Percentiles rank a stretch among this genome's conserved stretches.
Conservation (phyloP, 192 early-diverging fungal genomes). For the Dissophora globulifera region DNA sequence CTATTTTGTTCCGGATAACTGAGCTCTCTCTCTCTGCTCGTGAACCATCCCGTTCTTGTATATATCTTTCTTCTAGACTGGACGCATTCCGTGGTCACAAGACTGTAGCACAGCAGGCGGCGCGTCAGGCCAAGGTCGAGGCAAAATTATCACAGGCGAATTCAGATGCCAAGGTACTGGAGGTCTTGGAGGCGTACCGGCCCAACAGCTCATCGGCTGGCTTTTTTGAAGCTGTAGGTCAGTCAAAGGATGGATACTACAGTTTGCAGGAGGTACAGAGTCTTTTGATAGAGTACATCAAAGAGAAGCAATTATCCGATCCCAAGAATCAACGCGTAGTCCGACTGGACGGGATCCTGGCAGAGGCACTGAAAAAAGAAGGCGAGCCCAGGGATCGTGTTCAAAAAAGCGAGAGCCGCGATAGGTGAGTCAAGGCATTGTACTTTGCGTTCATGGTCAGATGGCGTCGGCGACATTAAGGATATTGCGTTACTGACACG, state of each 20-base stretch:
- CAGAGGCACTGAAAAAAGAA: constrained; percentile 22
- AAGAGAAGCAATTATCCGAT: constrained; percentile 68
- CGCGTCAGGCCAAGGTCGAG: constrained; percentile 35
- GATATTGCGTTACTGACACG: background rate
- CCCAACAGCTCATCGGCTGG: constrained; percentile 57
- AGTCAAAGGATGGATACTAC: constrained; percentile 65
- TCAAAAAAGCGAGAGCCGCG: constrained; percentile 26
- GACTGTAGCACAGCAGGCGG: constrained; percentile 46
- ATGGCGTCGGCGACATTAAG: too few species aligned
- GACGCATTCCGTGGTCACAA: constrained; percentile 37
- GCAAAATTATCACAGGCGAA: constrained; percentile 7
- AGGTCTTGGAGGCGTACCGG: constrained; percentile 64
- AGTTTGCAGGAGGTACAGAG: constrained; percentile 66
- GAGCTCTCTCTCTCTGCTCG: too few species aligned
- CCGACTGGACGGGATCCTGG: constrained; percentile 20
- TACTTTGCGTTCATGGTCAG: too few species aligned
- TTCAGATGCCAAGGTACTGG: constrained; percentile 24
- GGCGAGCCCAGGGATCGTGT: constrained; percentile 34
- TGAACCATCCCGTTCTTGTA: too few species aligned
- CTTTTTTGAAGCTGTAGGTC: constrained; percentile 64
- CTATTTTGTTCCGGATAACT: too few species aligned
- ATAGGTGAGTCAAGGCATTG: constrained; percentile 39
- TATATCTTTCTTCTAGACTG: constrained; percentile 11
- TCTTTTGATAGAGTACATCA: constrained; percentile 72
- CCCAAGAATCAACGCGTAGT: constrained; percentile 55